A percentile compares a stretch with the other conserved stretches of the same genome.
These are phyloP conservation scores for Platanthera zijinensis DNA, from an alignment of 106 monocot species.

Conservation along the genomic window DNA sequence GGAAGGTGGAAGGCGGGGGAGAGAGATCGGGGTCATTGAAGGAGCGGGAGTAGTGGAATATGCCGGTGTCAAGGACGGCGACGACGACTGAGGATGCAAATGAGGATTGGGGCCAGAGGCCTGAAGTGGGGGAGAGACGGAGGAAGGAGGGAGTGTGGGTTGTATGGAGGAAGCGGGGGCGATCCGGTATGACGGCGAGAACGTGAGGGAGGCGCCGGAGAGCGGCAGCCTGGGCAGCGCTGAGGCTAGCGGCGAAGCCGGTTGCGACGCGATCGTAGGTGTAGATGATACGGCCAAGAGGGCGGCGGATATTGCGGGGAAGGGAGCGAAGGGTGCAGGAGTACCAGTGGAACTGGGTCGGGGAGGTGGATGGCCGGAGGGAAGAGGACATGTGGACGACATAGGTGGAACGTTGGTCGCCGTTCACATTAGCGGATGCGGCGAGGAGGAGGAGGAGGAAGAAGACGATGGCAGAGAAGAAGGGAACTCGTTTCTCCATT, in stretches of 20 bases:
- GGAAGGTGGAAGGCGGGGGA: slow-evolving; percentile 21
- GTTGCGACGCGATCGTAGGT: slow-evolving; percentile 40
- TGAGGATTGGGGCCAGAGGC: slow-evolving; percentile 52
- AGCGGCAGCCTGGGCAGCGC: slow-evolving; percentile 30
- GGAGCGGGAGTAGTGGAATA: slow-evolving; percentile 30
- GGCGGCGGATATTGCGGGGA: slow-evolving; percentile 12
- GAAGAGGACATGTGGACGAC: slow-evolving; percentile 11
- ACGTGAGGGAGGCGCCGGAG: slow-evolving; percentile 33
- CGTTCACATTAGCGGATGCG: neutral
- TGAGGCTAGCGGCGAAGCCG: slow-evolving; percentile 60
- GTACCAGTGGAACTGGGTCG: slow-evolving; percentile 31
- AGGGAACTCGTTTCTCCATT: neutral
- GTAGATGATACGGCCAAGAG: slow-evolving; percentile 39
- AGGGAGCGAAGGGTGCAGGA: slow-evolving; percentile 60
- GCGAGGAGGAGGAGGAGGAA: neutral
- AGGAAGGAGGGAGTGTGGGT: slow-evolving; percentile 79
- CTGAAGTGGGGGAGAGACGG: slow-evolving; percentile 36
- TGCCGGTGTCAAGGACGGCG: slow-evolving; percentile 50
- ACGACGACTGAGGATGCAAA: slow-evolving; percentile 38
- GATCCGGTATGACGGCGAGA: slow-evolving; percentile 49
- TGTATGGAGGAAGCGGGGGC: slow-evolving; percentile 45
- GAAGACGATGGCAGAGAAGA: neutral
- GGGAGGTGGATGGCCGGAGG: slow-evolving; percentile 31
- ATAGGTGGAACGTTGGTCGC: neutral
- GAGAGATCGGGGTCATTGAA: slow-evolving; percentile 14